Evolutionary conservation across 2,329 filamentous ascomycete species (phyloP), one percentile per base, ranked within the genome.

Genomic region (Tolypocladium ophioglossoides): DNA sequence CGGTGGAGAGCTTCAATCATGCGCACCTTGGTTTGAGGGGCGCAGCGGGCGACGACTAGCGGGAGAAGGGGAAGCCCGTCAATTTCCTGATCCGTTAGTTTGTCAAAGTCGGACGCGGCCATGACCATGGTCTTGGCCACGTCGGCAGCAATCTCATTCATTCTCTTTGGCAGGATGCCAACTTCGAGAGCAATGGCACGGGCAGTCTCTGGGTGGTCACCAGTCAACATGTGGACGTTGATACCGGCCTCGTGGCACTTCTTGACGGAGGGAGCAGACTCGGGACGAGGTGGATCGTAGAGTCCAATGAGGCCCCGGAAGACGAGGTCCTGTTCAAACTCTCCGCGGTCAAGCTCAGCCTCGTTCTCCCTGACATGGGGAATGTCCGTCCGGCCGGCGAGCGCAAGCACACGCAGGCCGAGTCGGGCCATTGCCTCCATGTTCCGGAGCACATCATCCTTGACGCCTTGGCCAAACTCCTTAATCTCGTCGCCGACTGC

Each of bases 1-100:
- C 85, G 76, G 61, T 87, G 85, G 5, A 89, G 77, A 8, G 85
- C 84, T 57, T 86, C 84, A 54, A 89, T 87, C 85, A 89, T 89
- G 52, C 85, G 79, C 6, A 87, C 85, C 65, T 89, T 89, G 11
- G 85, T 89, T 52, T 80, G 78, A 0, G 86, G 86, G 1, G 84
- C 82, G 62, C 85, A 88, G 3, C 85, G 78, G 37, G 85, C 85
- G 52, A 87, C 82, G 8, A 88, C 85, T 0, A 87, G 72, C 1
- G 85, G 85, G 5, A 87, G 68, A 1, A 83, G 75, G 0, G 82
- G 81, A 2, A 88, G 75, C 0, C 69, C 62, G 55, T 88, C 85
- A 30, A 88, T 82, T 59, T 87, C 74, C 0, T 78, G 76, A 32
- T 87, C 83, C 0, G 75, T 75, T 18, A 88, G 71, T 76, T 68